Base-by-base conservation (phyloP, 2,329 filamentous ascomycete species). In the Xylariaceae sp. region DNA sequence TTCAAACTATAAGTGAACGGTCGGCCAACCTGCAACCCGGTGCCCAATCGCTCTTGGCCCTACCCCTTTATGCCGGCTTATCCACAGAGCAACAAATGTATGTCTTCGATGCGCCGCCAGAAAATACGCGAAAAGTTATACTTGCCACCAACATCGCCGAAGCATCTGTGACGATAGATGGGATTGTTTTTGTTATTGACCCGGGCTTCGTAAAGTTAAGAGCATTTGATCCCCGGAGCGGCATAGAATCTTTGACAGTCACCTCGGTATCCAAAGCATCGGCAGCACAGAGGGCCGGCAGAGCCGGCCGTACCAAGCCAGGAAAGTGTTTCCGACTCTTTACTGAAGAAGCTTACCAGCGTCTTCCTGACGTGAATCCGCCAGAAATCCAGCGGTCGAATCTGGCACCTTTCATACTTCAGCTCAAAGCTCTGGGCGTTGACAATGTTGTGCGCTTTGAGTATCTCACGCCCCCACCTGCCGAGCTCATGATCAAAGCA, bases 91-190 rank as follows among this genome's bases (percentile, higher is more conserved):
- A 96, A 66, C 94, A 97, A 68, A 92, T 96, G 84, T 91, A 91
- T 61, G 87, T 97, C 41, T 97, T 97, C 68, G 90, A 96, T 64
- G 84, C 87, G 51, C 76, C 91, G 1, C 84, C 89, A 0, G 85
- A 89, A 57, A 86, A 91, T 56, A 91, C 86, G 1, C 82, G 94
- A 42, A 97, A 97, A 68, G 88, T 96, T 40, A 88, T 99, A 37
- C 86, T 96, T 61, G 87, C 89, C 3, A 97, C 94, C 55, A 97
- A 97, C 68, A 96, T 97, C 60, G 91, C 94, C 9, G 94, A 99
- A 74, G 92, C 94, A 3, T 96, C 90, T 1, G 87, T 99, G 43
- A 97, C 94, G 12, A 95, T 97, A 53, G 86, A 94, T 51, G 91
- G 90, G 2, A 91, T 97, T 57, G 85, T 91, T 52, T 95, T 89